phyloP scores from a whole-genome alignment of 306 rosid genomes.

The Sindora glabra region DNA sequence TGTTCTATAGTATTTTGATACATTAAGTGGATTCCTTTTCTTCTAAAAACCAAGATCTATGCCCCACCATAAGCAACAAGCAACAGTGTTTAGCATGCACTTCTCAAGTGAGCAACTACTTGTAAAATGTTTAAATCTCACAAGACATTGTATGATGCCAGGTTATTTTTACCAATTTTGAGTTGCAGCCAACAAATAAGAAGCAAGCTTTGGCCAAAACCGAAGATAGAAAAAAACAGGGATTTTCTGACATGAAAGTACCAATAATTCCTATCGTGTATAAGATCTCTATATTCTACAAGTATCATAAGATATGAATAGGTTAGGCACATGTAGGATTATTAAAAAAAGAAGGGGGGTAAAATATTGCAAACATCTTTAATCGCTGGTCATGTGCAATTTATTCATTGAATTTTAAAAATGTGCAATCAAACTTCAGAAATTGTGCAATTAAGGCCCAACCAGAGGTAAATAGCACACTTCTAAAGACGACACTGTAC shows the following conservation, averaged over 20 bases:
- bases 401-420: too few relatives aligned
- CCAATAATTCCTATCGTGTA: not conserved
- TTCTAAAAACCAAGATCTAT: not conserved
- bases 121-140: not conserved
- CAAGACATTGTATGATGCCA: not conserved
- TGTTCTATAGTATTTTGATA: not conserved
- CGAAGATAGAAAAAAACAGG: not conserved
- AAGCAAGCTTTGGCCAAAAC: not conserved
- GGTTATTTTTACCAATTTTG: not conserved
- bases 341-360: too few relatives aligned
- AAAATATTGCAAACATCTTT: too few relatives aligned
- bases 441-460: too few relatives aligned
- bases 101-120: too few relatives aligned
- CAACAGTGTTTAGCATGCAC: too few relatives aligned
- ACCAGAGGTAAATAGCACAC: too few relatives aligned
- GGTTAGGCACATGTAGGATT: too few relatives aligned
- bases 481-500: too few relatives aligned
- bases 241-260: not conserved
- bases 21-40: not conserved
- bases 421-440: too few relatives aligned
- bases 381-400: too few relatives aligned
- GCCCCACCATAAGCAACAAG: too few relatives aligned
- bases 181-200: not conserved
- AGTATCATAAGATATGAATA: constrained; percentile 9
- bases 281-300: not conserved